Evolutionary conservation across 2,329 filamentous ascomycete genomes (phyloP).

Genomic region (Epicoccum nigrum): DNA sequence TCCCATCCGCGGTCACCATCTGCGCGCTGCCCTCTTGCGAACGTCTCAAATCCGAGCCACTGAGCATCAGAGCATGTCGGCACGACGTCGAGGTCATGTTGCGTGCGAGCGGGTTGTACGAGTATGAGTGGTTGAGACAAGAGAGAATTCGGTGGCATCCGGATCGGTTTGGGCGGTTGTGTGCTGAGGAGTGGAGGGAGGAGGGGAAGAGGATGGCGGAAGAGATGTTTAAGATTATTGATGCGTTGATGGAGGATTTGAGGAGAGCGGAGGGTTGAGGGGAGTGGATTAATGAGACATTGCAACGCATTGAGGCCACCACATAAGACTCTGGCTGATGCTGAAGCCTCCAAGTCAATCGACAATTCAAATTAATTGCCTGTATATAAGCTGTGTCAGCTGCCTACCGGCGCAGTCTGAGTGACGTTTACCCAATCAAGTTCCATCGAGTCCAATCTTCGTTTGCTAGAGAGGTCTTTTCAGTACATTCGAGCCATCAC

Average conservation of each 20-base stretch:
- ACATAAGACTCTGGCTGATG: too few species aligned
- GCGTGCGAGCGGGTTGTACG: constrained; percentile 41
- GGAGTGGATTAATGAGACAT: too few species aligned
- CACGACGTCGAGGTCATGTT: constrained; percentile 44
- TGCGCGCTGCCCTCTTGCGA: constrained; percentile 34
- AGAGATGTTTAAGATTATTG: constrained; percentile 48
- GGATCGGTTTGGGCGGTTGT: constrained; percentile 45
- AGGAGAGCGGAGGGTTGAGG: too few species aligned
- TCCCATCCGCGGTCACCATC: constrained; percentile 29
- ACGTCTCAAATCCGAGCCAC: constrained; percentile 28
- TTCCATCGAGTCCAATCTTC: too few species aligned
- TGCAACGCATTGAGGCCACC: too few species aligned
- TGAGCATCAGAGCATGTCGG: constrained; percentile 39
- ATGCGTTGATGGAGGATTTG: constrained; percentile 30
- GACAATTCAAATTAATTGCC: too few species aligned
- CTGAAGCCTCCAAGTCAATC: too few species aligned
- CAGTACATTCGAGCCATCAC: too few species aligned
- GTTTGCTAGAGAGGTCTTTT: too few species aligned
- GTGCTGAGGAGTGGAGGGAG: constrained; percentile 40
- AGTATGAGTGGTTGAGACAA: constrained; percentile 44
- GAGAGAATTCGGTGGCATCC: constrained; percentile 47
- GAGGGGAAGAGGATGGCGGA: constrained; percentile 39
- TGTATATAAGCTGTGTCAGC: too few species aligned
- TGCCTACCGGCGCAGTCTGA: too few species aligned
- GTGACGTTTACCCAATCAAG: too few species aligned